Conservation (phyloP, 2,329 filamentous ascomycete species). For the Scedosporium aurantiacum region DNA sequence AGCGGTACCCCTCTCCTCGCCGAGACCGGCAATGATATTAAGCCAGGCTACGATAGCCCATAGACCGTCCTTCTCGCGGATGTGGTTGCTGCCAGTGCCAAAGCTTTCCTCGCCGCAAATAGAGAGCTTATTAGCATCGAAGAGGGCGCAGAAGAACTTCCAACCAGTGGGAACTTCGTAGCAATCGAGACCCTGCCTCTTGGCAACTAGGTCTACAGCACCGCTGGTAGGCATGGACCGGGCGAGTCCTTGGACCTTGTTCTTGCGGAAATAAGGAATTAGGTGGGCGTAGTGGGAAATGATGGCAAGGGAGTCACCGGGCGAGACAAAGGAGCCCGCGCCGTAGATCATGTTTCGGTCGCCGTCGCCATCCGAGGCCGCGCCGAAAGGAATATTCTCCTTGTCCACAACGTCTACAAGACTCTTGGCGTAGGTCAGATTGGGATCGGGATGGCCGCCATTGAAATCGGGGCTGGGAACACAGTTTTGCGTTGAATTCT, state of each 20-base stretch:
- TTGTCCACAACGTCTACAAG: constrained; percentile 90
- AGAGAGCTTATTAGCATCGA: constrained; percentile 89
- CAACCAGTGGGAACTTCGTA: constrained; percentile 98
- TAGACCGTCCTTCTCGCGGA: constrained; percentile 96
- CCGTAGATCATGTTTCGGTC: constrained; percentile 99
- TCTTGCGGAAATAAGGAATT: constrained; percentile 97
- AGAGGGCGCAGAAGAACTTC: constrained; percentile 98
- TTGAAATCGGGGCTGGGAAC: constrained; percentile 88
- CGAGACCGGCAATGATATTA: constrained; percentile 94
- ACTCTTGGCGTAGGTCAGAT: constrained; percentile 92
- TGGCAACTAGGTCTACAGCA: constrained; percentile 88
- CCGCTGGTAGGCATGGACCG: constrained; percentile 97
- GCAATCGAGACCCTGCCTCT: constrained; percentile 80
- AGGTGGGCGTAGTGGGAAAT: constrained; percentile 94
- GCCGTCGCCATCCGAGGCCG: constrained; percentile 91
- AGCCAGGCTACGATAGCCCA: constrained; percentile 98
- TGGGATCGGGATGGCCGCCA: constrained; percentile 94
- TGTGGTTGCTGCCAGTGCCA: constrained; percentile 95
- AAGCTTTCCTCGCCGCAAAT: constrained; percentile 99
- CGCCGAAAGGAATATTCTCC: constrained; percentile 86
- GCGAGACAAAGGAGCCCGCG: constrained; percentile 89
- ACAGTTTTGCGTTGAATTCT: constrained; percentile 77
- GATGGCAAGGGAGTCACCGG: constrained; percentile 93
- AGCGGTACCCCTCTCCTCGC: constrained; percentile 66
- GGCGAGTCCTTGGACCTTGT: constrained; percentile 89